Evolutionary conservation across 495 filamentous ascomycete species (phyloP).

Genomic region (Penicillium roqueforti): DNA sequence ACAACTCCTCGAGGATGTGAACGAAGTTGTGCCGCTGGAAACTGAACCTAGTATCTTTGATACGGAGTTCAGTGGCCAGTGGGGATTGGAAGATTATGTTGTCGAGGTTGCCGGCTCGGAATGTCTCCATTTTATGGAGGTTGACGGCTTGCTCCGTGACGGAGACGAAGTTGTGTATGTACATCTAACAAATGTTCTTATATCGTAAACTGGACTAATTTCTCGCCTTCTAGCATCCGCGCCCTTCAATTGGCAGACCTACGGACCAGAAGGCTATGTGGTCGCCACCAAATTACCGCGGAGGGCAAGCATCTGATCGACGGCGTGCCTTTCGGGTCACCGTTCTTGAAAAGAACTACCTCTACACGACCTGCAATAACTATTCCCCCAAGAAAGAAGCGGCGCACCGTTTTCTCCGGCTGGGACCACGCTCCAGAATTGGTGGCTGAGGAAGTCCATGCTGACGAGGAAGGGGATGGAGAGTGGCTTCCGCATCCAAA

Average conservation of each 20-base stretch:
- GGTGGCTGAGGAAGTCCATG: not conserved
- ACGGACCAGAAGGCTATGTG: conserved; percentile 66
- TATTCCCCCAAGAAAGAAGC: conserved; percentile 75
- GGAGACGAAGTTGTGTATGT: conserved; percentile 82
- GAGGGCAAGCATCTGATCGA: conserved; percentile 85
- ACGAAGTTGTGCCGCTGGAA: conserved; percentile 80
- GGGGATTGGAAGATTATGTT: conserved; percentile 90
- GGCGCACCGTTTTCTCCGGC: conserved; percentile 44
- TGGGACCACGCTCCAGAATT: conserved; percentile 28
- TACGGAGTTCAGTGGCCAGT: conserved; percentile 49
- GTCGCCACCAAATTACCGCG: conserved; percentile 75
- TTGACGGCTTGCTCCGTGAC: conserved; percentile 67
- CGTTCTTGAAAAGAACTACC: conserved; percentile 54
- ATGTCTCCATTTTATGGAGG: conserved; percentile 79
- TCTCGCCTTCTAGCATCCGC: conserved; percentile 59
- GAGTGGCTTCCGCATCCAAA: conserved; percentile 35
- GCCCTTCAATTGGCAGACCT: conserved; percentile 73
- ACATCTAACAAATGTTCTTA: not conserved
- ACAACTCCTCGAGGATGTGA: conserved; percentile 78
- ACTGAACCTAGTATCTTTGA: conserved; percentile 46
- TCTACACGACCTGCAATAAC: conserved; percentile 58
- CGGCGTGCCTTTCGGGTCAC: conserved; percentile 81
- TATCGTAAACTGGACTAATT: not conserved
- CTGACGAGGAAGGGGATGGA: conserved; percentile 33
- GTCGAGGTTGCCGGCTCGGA: conserved; percentile 83